These are phyloP conservation scores for Vaccinium vitisidaea DNA, from an alignment of 148 eudicot genomes.

Conservation along the genomic window DNA sequence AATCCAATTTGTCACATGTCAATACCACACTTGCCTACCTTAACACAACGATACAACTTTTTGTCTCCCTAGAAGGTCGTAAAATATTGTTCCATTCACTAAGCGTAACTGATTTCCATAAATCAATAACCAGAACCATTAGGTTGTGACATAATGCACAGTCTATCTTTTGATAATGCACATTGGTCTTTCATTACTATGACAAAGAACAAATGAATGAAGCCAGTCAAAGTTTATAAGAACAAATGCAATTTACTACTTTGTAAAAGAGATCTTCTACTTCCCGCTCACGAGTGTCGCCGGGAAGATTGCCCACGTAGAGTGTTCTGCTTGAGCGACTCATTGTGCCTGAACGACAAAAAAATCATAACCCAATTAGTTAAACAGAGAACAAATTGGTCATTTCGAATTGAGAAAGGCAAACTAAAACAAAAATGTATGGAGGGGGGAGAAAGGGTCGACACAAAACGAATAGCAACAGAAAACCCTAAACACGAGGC, in stretches of 20 bases:
- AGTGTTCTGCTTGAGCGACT: slow-evolving; percentile 52
- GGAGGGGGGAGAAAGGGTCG: neutral
- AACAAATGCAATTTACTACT: slow-evolving; percentile 41
- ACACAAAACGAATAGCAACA: neutral
- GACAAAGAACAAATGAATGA: neutral
- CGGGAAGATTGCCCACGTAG: slow-evolving; percentile 76
- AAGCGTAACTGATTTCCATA: neutral
- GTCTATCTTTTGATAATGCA: neutral
- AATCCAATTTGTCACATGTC: neutral
- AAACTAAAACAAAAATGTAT: neutral
- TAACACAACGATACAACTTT: neutral
- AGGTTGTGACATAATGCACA: neutral
- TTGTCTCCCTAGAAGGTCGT: neutral
- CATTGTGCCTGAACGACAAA: slow-evolving; percentile 31
- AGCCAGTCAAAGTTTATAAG: neutral
- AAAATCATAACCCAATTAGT: neutral
- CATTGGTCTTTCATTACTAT: neutral
- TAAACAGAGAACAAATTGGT: neutral
- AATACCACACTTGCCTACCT: neutral
- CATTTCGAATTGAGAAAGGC: neutral
- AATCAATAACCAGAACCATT: neutral
- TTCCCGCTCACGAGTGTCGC: slow-evolving; percentile 65
- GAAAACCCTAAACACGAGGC: neutral
- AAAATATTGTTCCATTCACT: neutral
- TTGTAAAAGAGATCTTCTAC: slow-evolving; percentile 75